These are phyloP conservation scores for Beauveria sp. DNA, from an alignment of 2,329 filamentous ascomycete genomes.

Conservation along the genomic window DNA sequence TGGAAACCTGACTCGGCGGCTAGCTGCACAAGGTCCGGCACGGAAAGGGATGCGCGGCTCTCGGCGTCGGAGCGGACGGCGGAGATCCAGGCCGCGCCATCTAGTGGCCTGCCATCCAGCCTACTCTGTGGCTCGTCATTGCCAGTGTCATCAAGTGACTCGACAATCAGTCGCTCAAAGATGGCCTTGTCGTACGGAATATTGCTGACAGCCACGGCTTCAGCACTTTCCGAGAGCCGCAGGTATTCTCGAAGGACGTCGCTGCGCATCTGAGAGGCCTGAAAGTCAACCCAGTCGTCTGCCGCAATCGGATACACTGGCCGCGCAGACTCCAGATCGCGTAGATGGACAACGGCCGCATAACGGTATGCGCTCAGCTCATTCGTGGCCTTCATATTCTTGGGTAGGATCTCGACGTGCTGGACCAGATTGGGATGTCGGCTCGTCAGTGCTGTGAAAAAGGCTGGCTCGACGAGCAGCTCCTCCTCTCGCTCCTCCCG, in stretches of 20 bases:
- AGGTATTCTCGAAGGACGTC: constrained; percentile 12
- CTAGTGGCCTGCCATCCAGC: neutral
- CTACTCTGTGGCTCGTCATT: neutral
- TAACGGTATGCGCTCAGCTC: constrained; percentile 24
- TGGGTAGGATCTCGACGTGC: constrained; percentile 23
- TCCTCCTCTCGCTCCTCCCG: constrained; percentile 16
- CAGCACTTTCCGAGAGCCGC: neutral
- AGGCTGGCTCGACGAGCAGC: constrained; percentile 19
- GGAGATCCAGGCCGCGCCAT: constrained; percentile 12
- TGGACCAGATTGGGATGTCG: constrained; percentile 14
- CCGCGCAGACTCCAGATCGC: neutral
- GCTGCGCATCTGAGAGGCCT: constrained; percentile 1
- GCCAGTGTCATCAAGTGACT: constrained; percentile 2
- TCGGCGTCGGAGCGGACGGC: neutral
- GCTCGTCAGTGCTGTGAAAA: constrained; percentile 15
- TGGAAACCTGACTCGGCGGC: constrained; percentile 31
- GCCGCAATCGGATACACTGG: constrained; percentile 12
- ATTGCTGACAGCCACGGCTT: constrained; percentile 15
- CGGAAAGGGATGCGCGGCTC: constrained; percentile 9
- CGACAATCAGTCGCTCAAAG: constrained; percentile 19
- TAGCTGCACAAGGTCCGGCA: constrained; percentile 16
- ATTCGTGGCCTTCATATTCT: constrained; percentile 21
- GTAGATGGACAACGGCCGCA: constrained; percentile 19
- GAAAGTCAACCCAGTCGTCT: constrained; percentile 5
- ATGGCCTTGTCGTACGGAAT: constrained; percentile 24